Base-by-base conservation (phyloP, 108 stramenopile species). In the Conticribra weissflogii region DNA sequence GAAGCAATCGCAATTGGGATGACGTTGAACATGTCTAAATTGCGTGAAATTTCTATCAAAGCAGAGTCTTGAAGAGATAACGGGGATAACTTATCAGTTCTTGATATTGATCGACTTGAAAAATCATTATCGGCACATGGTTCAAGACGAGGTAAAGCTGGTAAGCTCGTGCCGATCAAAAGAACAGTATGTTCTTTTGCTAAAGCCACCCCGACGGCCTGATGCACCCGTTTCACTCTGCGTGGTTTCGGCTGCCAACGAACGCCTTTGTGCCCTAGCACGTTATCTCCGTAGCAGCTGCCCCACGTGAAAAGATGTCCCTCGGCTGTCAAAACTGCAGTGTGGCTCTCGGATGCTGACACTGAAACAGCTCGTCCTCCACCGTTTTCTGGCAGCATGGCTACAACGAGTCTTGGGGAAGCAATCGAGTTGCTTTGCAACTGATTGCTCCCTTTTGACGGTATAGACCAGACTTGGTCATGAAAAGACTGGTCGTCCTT, bases 261-360 rank as follows among this genome's bases (percentile, higher is more conserved):
- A 3, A 86, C 83, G 9, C 89, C 90, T 66, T 90, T 86, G 64
- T 94, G 93, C 9, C 93, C 93, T 21, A 90, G 34, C 12, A 86
- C 78, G 67, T 86, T 65, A 19, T 78, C 89, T 1, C 77, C 86
- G 28, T 86, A 59, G 5, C 83, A 74, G 5, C 84, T 81, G 4
- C 93, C 93, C 93, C 93, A 94, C 0, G 88, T 94, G 60, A 76
- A 94, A 16, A 94, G 52, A 45, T 89, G 87, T 9, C 93, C 93
- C 24, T 79, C 77, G 27, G 79, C 70, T 0, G 88, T 89, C 16
- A 91, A 74, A 19, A 94, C 80, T 23, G 90, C 93, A 27, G 87
- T 90, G 36, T 90, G 93, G 41, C 86, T 76, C 23, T 87, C 90
- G 9, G 88, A 89, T 17, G 90, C 90, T 8, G 88, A 86, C 12